Evolutionary conservation across 169 alveolate species (phyloP).

Genomic region (Prorocentrum cordatum): DNA sequence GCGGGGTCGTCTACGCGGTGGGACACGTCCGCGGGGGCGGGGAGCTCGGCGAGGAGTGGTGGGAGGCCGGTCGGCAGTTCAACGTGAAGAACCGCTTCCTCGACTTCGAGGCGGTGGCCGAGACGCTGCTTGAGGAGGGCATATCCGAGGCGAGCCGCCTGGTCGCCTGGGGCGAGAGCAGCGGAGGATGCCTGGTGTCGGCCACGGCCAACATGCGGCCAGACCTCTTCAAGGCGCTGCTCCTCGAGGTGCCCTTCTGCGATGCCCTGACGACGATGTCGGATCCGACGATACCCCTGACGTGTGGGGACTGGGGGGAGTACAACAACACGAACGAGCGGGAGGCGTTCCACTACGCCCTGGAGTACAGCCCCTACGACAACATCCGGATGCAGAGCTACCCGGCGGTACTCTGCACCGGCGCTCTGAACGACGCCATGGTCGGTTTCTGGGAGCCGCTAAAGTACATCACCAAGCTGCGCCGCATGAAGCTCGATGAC

Average conservation of each 20-base stretch:
- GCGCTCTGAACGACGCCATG: slow-evolving; percentile 41
- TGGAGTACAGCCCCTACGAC: slow-evolving; percentile 61
- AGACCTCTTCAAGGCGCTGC: slow-evolving; percentile 39
- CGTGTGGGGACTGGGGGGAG: slow-evolving; percentile 64
- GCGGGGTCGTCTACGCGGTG: slow-evolving; percentile 45
- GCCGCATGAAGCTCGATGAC: too few relatives aligned
- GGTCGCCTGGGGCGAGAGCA: slow-evolving; percentile 59
- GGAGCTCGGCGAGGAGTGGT: slow-evolving; percentile 48
- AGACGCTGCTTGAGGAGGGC: slow-evolving; percentile 22
- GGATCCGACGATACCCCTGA: slow-evolving; percentile 47
- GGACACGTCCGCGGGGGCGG: slow-evolving; percentile 62
- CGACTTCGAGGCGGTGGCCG: slow-evolving; percentile 37
- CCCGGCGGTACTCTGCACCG: slow-evolving; percentile 44
- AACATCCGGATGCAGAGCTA: slow-evolving; percentile 47
- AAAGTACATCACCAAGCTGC: slow-evolving; percentile 36
- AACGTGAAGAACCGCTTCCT: slow-evolving; percentile 54
- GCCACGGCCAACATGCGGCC: slow-evolving; percentile 55
- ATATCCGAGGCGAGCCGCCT: slow-evolving; percentile 14
- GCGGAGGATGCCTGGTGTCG: slow-evolving; percentile 42
- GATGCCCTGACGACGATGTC: slow-evolving; percentile 56
- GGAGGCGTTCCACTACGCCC: slow-evolving; percentile 26
- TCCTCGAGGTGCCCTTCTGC: slow-evolving; percentile 30
- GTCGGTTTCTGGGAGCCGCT: slow-evolving; percentile 69
- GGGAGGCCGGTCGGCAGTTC: slow-evolving; percentile 37
- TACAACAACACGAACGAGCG: slow-evolving; percentile 39